These are phyloP conservation scores for Capsella rubella DNA, from an alignment of 441 rosid genomes.

Conservation along the genomic window DNA sequence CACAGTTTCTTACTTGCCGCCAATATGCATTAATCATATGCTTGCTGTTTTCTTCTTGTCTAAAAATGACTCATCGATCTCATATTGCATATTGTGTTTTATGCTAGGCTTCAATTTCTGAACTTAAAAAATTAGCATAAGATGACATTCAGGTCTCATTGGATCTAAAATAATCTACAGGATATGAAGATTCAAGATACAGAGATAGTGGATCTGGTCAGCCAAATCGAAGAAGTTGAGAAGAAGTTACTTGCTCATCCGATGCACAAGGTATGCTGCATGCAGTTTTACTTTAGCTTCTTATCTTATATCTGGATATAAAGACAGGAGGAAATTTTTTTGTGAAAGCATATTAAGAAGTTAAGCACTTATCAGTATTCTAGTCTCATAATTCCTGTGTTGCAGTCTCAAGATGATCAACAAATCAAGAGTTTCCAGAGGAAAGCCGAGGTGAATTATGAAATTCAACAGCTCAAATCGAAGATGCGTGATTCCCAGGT, in stretches of 20 bases:
- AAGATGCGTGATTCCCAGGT: constrained; percentile 99
- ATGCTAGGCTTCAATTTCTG: constrained; percentile 19
- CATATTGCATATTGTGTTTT: constrained; percentile 4
- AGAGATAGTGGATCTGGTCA: constrained; percentile 87
- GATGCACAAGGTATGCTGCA: constrained; percentile 70
- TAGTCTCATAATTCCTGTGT: constrained; percentile 25
- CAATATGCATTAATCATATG: constrained; percentile 18
- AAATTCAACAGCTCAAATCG: constrained; percentile 92
- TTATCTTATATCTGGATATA: constrained; percentile 2
- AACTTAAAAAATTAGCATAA: constrained; percentile 1
- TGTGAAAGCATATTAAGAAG: constrained; percentile 18
- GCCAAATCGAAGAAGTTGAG: constrained; percentile 82
- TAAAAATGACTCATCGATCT: constrained; percentile 8
- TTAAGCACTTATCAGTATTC: constrained; percentile 8
- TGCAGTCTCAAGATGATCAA: constrained; percentile 85
- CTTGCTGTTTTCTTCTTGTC: constrained; percentile 13
- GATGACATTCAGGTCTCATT: constrained; percentile 10
- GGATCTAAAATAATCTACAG: constrained; percentile 52
- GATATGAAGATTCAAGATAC: constrained; percentile 95
- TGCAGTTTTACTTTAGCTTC: constrained; percentile 13
- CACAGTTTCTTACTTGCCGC: constrained; percentile 1
- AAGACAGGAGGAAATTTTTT: constrained; percentile 12
- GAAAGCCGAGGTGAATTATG: constrained; percentile 94
- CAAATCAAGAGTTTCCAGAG: constrained; percentile 81
- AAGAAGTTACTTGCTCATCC: constrained; percentile 87